phyloP scores from a whole-genome alignment of 108 stramenopile genomes.

The Mediolabrus comicus region DNA sequence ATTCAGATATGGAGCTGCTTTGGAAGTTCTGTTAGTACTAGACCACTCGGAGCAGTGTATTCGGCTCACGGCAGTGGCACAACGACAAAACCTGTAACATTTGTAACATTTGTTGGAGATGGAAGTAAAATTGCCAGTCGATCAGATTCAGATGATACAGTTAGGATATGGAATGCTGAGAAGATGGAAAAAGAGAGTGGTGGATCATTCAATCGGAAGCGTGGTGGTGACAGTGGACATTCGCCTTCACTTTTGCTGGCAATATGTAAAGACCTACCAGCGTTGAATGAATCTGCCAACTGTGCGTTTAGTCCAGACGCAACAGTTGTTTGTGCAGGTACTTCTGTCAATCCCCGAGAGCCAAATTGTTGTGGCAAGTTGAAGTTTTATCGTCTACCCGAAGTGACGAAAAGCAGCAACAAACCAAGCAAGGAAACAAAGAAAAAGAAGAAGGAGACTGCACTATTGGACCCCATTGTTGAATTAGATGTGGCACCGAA shows the following conservation, averaged over 20 bases:
- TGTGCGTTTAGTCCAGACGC: conserved; percentile 73
- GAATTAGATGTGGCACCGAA: conserved; percentile 27
- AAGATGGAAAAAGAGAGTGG: conserved; percentile 24
- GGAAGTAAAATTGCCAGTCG: conserved; percentile 60
- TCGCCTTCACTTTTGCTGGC: conserved; percentile 37
- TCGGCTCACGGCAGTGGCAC: conserved; percentile 55
- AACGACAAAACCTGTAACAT: conserved; percentile 46
- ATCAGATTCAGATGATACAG: conserved; percentile 53
- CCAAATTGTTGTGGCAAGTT: conserved; percentile 29
- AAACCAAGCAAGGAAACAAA: conserved; percentile 6
- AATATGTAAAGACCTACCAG: conserved; percentile 44
- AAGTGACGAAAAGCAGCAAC: conserved; percentile 14
- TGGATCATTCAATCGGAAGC: conserved; percentile 17
- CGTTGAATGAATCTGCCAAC: conserved; percentile 49
- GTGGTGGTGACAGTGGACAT: conserved; percentile 22
- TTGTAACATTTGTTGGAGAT: conserved; percentile 50
- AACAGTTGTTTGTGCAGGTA: conserved; percentile 61
- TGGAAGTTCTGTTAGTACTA: conserved; percentile 32
- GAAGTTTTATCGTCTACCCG: conserved; percentile 44
- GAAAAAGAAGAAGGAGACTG: conserved; percentile 6
- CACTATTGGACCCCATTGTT: conserved; percentile 39
- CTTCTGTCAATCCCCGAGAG: conserved; percentile 42
- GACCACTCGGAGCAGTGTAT: conserved; percentile 59
- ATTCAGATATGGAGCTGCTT: conserved; percentile 80
- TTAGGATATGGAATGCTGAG: conserved; percentile 61